phyloP scores from a whole-genome alignment of 306 rosid species.

The Prunus dulcis region DNA sequence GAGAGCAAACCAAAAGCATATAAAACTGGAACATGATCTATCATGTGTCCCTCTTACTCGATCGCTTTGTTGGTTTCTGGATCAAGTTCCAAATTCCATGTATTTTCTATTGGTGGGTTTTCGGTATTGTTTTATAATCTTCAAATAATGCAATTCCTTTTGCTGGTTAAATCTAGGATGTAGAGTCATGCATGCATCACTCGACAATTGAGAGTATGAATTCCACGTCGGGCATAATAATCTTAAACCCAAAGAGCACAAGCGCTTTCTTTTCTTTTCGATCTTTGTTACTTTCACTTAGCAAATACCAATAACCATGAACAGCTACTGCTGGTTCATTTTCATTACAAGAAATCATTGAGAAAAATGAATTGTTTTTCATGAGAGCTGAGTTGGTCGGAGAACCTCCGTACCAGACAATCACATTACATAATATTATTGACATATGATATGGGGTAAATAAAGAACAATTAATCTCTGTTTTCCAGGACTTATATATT shows the following conservation, averaged over 20 bases:
- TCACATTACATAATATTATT: not conserved
- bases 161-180: not conserved
- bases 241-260: too few species aligned
- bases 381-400: not conserved
- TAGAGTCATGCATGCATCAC: not conserved
- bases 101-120: not conserved
- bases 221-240: too few species aligned
- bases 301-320: too few species aligned
- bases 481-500: not conserved
- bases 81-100: slow-evolving; percentile 24
- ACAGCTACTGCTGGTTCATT: not conserved
- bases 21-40: not conserved
- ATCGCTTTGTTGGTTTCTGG: slow-evolving; percentile 10
- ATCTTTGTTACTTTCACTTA: too few species aligned
- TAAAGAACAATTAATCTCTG: not conserved
- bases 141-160: not conserved
- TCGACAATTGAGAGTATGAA: not conserved
- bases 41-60: not conserved
- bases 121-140: not conserved
- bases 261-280: too few species aligned
- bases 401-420: not conserved
- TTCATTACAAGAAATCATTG: not conserved
- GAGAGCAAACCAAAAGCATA: slow-evolving; percentile 24
- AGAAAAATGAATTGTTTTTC: not conserved
- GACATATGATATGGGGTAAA: not conserved